phyloP scores from a whole-genome alignment of 208 protist species.

The Acanthamoeba comandoni region DNA sequence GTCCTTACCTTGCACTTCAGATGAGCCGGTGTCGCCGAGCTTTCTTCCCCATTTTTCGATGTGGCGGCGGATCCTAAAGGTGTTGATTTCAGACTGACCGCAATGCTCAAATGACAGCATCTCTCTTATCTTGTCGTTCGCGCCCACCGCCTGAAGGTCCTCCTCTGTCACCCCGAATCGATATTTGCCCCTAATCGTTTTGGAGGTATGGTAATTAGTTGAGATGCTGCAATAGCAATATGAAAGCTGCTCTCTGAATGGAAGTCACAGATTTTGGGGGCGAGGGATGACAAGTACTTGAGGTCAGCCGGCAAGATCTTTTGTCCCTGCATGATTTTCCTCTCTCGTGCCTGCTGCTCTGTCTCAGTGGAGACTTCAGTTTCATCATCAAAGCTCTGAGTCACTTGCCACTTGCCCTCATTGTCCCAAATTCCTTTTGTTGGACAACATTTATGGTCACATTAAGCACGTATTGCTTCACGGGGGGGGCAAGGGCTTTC shows the following conservation, averaged over 20 bases:
- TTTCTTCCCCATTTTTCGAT: constrained; percentile 13
- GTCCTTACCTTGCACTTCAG: constrained; percentile 69
- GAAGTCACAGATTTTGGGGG: too few relatives aligned
- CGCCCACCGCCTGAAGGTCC: constrained; percentile 10
- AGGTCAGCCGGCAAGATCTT: constrained; percentile 55
- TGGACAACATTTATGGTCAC: too few relatives aligned
- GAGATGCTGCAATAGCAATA: constrained; percentile 1
- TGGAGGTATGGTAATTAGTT: too few relatives aligned
- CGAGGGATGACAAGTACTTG: too few relatives aligned
- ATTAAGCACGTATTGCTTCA: too few relatives aligned
- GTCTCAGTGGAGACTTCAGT: not conserved
- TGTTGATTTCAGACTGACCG: constrained; percentile 12
- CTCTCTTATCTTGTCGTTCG: constrained; percentile 26
- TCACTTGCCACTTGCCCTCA: constrained; percentile 12
- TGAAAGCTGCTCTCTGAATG: too few relatives aligned
- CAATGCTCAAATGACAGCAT: constrained; percentile 61
- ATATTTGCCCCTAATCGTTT: not conserved
- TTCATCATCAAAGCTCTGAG: not conserved
- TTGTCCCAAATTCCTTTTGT: not conserved
- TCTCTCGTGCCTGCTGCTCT: not conserved
- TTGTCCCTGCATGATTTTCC: not conserved
- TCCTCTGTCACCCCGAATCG: constrained; percentile 59
- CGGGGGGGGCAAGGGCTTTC: too few relatives aligned
- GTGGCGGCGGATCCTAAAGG: not conserved
- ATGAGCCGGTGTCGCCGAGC: constrained; percentile 59